These are phyloP conservation scores for Sorghum bicolor DNA, from an alignment of 176 grass and related monocot genomes.

Conservation along the genomic window Sorghum_bicolor_NCBIv3 NC_012872.2:68535501-68536000, in stretches of 20 bases:
- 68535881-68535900: constrained; percentile 89
- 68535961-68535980: constrained; percentile 80
- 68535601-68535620: constrained; percentile 81
- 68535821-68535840: constrained; percentile 39
- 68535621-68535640: constrained; percentile 69
- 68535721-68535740: constrained; percentile 44
- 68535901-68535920: constrained; percentile 86
- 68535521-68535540: constrained; percentile 10
- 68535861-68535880: constrained; percentile 71
- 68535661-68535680: constrained; percentile 61
- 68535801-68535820: constrained; percentile 45
- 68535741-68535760: constrained; percentile 46
- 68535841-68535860: constrained; percentile 67
- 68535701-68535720: constrained; percentile 56
- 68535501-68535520: constrained; percentile 32
- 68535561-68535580: constrained; percentile 63
- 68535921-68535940: constrained; percentile 76
- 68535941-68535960: constrained; percentile 64
- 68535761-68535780: constrained; percentile 53
- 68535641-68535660: constrained; percentile 43
- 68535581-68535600: constrained; percentile 69
- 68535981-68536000: constrained; percentile 91
- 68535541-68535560: constrained; percentile 22
- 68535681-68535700: constrained; percentile 76
- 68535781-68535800: constrained; percentile 47